Percentiles rank a stretch among this genome's conserved stretches.
Conservation (phyloP, 768 basidiomycete genomes). For the Mycena galericulata region DNA sequence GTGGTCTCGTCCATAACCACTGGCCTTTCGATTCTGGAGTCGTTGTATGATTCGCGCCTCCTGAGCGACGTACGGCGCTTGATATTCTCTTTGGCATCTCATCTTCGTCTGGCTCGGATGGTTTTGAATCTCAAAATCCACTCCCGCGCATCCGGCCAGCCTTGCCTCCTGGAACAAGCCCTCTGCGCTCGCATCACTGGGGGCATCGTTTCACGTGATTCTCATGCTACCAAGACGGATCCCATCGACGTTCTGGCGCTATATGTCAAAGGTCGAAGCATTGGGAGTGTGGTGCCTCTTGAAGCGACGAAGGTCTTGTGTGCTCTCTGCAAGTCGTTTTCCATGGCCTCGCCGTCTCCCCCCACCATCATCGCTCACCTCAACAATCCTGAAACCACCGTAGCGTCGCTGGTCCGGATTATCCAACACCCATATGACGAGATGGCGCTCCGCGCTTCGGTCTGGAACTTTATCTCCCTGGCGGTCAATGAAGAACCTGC, state of each 20-base stretch:
- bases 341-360: conserved; percentile 67
- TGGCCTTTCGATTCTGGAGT: conserved; percentile 67
- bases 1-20: conserved; percentile 77
- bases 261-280: conserved; percentile 74
- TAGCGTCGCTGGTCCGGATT: conserved; percentile 75
- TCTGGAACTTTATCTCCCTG: conserved; percentile 87
- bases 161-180: conserved; percentile 81
- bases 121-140: conserved; percentile 75
- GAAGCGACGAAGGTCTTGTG: conserved; percentile 78
- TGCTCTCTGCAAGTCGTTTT: conserved; percentile 74
- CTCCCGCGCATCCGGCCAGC: conserved; percentile 52
- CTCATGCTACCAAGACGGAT: conserved; percentile 64
- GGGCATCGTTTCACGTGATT: conserved; percentile 58
- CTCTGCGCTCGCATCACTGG: conserved; percentile 73
- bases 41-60: conserved; percentile 72
- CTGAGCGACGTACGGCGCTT: conserved; percentile 77
- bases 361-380: conserved; percentile 85
- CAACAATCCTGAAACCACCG: conserved; percentile 79
- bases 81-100: conserved; percentile 75
- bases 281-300: conserved; percentile 70
- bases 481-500: conserved; percentile 91
- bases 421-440: conserved; percentile 87
- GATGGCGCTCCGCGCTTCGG: conserved; percentile 72
- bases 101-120: conserved; percentile 70
- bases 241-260: conserved; percentile 81